Evolutionary conservation across 352 stramenopile genomes (phyloP), one percentile per base, ranked within the genome.

Genomic region (Globisporangium cylindrosporum): DNA sequence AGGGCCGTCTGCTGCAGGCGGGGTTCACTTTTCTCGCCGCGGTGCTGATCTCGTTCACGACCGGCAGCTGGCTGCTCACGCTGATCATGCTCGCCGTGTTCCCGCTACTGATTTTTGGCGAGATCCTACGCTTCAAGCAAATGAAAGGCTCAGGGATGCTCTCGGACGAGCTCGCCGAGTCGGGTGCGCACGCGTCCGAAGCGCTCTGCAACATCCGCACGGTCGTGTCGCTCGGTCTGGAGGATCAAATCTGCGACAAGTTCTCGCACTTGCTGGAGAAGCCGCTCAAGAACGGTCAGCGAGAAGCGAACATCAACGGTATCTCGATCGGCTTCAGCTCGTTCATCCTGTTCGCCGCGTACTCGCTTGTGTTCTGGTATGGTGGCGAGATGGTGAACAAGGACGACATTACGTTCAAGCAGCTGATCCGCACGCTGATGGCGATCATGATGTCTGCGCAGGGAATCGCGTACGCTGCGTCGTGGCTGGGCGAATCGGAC

Each of bases 271-370:
- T 82, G 27, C 32, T 82, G 20, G 62, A 80, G 22, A 60, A 61
- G 38, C 75, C 75, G 3, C 54, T 82, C 3, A 57, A 38, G 18
- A 43, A 59, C 15, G 68, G 67, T 3, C 56, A 58, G 27, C 63
- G 61, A 6, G 64, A 82, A 60, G 62, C 72, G 0, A 70, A 78
- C 4, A 46, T 81, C 3, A 77, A 84, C 18, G 79, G 78, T 0
- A 48, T 86, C 5, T 66, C 66, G 32, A 43, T 79, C 72, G 97
- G 71, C 58, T 98, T 74, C 61, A 93, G 43, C 78, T 97, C 74
- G 18, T 77, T 82, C 10, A 67, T 78, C 41, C 61, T 76, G 46
- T 76, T 86, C 22, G 78, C 76, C 0, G 54, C 61, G 7, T 84
- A 86, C 54, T 72, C 82, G 38, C 67, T 92, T 46, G 72, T 81